A percentile compares a stretch with the other conserved stretches of the same genome.
These are phyloP conservation scores for Verticillium alfalfae DNA, from an alignment of 2,329 filamentous ascomycete genomes.

Conservation along the genomic window DNA sequence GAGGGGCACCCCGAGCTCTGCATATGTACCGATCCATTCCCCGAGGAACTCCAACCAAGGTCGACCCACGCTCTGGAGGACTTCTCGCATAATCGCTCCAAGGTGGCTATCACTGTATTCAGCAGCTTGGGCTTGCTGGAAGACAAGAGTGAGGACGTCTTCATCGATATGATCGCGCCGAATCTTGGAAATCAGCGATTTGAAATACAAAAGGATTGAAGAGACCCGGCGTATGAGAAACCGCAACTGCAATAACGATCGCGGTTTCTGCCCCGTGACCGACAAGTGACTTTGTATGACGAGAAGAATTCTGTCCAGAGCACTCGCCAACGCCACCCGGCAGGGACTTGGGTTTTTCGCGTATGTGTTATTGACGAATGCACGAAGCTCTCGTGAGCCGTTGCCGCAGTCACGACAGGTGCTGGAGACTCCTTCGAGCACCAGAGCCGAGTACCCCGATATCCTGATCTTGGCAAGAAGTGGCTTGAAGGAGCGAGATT, in stretches of 20 bases:
- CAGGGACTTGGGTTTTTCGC: conserved; percentile 36
- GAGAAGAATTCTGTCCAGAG: conserved; percentile 39
- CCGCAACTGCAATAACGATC: conserved; percentile 49
- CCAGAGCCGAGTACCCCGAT: conserved; percentile 49
- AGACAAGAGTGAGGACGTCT: conserved; percentile 55
- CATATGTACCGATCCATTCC: conserved; percentile 68
- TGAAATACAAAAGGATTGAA: conserved; percentile 46
- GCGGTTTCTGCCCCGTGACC: conserved; percentile 29
- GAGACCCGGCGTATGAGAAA: conserved; percentile 39
- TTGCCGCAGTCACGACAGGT: conserved; percentile 43
- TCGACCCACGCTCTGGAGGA: conserved; percentile 55
- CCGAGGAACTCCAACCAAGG: conserved; percentile 65
- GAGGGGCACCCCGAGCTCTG: conserved; percentile 49
- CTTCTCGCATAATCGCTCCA: conserved; percentile 59
- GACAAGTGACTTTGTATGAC: conserved; percentile 45
- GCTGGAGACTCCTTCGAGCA: conserved; percentile 39
- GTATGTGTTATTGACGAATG: conserved; percentile 42
- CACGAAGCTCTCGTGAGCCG: conserved; percentile 36
- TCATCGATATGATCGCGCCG: conserved; percentile 47
- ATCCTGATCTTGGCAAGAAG: conserved; percentile 41
- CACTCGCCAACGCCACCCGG: conserved; percentile 46
- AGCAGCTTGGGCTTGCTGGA: conserved; percentile 55
- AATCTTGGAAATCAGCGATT: conserved; percentile 41
- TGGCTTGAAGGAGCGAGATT: conserved; percentile 46
- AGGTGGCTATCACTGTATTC: conserved; percentile 60